Conservation (phyloP, 768 basidiomycete genomes). For the Coprinopsis cinerea region DNA sequence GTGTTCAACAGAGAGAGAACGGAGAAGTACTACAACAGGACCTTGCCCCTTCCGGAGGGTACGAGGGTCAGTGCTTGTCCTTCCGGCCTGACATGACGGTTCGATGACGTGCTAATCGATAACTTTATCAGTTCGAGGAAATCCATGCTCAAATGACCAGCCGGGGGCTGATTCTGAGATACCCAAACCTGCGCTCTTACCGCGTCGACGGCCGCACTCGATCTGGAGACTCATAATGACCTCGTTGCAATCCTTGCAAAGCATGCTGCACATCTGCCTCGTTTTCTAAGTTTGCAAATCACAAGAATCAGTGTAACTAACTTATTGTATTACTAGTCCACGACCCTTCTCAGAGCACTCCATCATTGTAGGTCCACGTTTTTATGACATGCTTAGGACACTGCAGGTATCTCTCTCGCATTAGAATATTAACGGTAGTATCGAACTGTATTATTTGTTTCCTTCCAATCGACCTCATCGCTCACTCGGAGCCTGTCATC, state of each 20-base stretch:
- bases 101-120: not conserved
- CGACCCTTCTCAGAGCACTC: not conserved
- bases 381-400: not conserved
- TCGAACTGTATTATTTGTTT: too few species aligned
- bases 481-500: too few species aligned
- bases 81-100: constrained; percentile 4
- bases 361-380: too few species aligned
- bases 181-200: constrained; percentile 53
- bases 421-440: not conserved
- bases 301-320: not conserved
- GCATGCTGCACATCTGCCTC: too few species aligned
- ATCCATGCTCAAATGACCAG: constrained; percentile 63
- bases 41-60: constrained; percentile 67
- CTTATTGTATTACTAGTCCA: not conserved
- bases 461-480: too few species aligned
- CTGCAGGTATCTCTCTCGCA: not conserved
- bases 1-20: constrained; percentile 56
- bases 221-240: constrained; percentile 34
- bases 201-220: constrained; percentile 37
- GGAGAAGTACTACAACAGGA: constrained; percentile 59
- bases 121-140: constrained; percentile 56
- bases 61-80: constrained; percentile 47
- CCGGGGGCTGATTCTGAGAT: constrained; percentile 54
- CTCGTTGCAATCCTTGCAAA: not conserved
- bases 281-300: not conserved